phyloP scores from a whole-genome alignment of 371 early-diverging fungal genomes.

The Apophysomyces trapeziformis region DNA sequence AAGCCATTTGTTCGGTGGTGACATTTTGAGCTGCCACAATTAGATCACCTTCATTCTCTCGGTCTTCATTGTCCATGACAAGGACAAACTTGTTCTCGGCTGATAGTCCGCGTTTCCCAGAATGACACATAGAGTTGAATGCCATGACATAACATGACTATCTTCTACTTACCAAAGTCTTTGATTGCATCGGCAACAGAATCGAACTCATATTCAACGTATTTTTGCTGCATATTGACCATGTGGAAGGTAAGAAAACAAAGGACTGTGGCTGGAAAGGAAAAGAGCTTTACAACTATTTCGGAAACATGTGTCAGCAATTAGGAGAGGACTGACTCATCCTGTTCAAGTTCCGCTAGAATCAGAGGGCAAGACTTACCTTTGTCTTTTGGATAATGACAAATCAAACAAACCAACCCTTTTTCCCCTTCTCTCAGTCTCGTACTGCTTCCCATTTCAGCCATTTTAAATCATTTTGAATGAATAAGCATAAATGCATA shows the following conservation, averaged over 20 bases:
- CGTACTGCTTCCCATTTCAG: too few species aligned
- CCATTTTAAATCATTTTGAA: too few species aligned
- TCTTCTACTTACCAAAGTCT: constrained; percentile 32
- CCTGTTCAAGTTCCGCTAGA: constrained; percentile 5
- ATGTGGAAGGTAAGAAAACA: neutral
- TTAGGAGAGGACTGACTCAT: constrained; percentile 7
- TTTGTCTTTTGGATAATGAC: too few species aligned
- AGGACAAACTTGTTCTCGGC: constrained; percentile 81
- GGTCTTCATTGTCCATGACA: constrained; percentile 95
- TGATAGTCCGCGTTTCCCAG: neutral
- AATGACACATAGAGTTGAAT: constrained; percentile 5
- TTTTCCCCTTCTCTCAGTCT: too few species aligned
- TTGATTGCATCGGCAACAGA: constrained; percentile 35
- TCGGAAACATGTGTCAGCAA: constrained; percentile 9
- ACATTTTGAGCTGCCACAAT: constrained; percentile 91
- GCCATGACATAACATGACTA: too few species aligned
- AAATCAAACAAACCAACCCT: neutral
- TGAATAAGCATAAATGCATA: too few species aligned
- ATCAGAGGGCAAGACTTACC: too few species aligned
- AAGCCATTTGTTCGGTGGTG: constrained; percentile 92
- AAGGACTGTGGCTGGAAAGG: neutral
- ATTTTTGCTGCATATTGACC: constrained; percentile 16
- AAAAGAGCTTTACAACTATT: neutral
- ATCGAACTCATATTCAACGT: constrained; percentile 31
- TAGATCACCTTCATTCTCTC: constrained; percentile 98